phyloP scores from a whole-genome alignment of 352 stramenopile species.

The Globisporangium cylindrosporum region DNA sequence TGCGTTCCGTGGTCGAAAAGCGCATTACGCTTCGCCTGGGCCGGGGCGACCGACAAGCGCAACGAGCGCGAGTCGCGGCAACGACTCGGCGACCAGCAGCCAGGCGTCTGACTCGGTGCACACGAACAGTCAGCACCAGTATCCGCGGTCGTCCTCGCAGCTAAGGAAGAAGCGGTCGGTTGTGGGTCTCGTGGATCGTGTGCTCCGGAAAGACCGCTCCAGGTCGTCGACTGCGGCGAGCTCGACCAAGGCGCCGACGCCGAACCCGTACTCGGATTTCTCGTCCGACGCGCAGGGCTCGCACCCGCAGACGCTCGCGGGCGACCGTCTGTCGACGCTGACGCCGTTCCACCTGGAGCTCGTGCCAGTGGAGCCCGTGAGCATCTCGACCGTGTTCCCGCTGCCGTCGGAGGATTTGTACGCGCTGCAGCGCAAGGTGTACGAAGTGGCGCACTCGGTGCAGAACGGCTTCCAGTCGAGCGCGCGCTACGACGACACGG shows the following conservation, averaged over 20 bases:
- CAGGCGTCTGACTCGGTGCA: conserved; percentile 13
- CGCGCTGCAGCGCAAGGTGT: conserved; percentile 45
- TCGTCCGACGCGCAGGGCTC: conserved; percentile 12
- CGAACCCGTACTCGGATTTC: conserved; percentile 22
- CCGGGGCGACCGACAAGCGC: background rate
- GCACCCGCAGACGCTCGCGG: conserved; percentile 13
- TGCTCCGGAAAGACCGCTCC: conserved; percentile 18
- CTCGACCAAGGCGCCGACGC: conserved; percentile 9
- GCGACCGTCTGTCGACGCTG: conserved; percentile 15
- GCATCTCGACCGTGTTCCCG: conserved; percentile 53
- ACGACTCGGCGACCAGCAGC: conserved; percentile 15
- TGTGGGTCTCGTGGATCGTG: conserved; percentile 16
- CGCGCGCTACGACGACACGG: conserved; percentile 27
- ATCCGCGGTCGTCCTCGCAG: conserved; percentile 7
- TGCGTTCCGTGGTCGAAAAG: background rate
- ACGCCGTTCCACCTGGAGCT: conserved; percentile 26
- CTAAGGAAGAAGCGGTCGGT: conserved; percentile 22
- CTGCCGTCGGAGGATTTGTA: conserved; percentile 50
- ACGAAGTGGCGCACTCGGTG: conserved; percentile 49
- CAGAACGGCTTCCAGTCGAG: conserved; percentile 45
- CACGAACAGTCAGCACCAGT: conserved; percentile 7
- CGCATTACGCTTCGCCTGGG: conserved; percentile 4
- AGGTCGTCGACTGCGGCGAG: conserved; percentile 12
- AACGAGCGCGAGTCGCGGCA: background rate
- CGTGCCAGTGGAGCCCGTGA: conserved; percentile 38